Evolutionary conservation across 2,329 filamentous ascomycete genomes (phyloP).

Genomic region (Microascus cirrosus): DNA sequence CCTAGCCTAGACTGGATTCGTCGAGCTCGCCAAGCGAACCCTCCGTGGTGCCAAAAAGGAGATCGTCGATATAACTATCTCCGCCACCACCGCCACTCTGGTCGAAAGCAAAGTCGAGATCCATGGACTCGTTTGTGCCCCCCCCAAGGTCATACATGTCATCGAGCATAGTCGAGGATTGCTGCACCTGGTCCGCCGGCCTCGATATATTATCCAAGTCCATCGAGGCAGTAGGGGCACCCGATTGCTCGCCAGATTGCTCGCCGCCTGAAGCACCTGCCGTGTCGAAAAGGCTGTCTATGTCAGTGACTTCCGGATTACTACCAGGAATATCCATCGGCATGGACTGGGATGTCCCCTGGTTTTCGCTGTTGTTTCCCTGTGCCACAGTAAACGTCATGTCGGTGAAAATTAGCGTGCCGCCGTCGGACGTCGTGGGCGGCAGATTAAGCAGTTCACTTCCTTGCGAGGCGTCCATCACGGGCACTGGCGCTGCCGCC

Average conservation of each 20-base stretch:
- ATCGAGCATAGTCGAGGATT: not conserved
- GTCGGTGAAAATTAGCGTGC: conserved; percentile 41
- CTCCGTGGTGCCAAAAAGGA: conserved; percentile 2
- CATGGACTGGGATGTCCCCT: conserved; percentile 16
- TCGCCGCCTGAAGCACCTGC: not conserved
- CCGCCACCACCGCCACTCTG: conserved; percentile 1
- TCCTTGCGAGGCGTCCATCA: conserved; percentile 1
- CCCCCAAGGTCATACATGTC: conserved; percentile 3
- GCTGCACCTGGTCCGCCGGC: not conserved
- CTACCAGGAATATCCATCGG: not conserved
- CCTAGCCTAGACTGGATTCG: not conserved
- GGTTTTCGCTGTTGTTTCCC: conserved; percentile 16
- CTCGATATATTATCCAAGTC: not conserved
- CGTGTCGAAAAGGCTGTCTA: conserved; percentile 2
- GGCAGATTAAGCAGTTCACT: conserved; percentile 1
- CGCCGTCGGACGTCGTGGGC: conserved; percentile 10
- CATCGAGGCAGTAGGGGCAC: conserved; percentile 1
- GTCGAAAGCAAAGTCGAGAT: conserved; percentile 3
- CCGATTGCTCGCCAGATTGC: not conserved
- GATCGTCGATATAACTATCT: conserved; percentile 2
- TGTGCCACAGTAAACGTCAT: conserved; percentile 45
- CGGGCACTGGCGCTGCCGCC: not conserved
- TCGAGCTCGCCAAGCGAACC: conserved; percentile 2
- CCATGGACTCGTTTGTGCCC: conserved; percentile 1
- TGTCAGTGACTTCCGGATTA: not conserved